Evolutionary conservation across 106 monocot genomes (phyloP), one percentile per base, ranked within the genome.

Genomic region (Dendrobium catenatum): DNA sequence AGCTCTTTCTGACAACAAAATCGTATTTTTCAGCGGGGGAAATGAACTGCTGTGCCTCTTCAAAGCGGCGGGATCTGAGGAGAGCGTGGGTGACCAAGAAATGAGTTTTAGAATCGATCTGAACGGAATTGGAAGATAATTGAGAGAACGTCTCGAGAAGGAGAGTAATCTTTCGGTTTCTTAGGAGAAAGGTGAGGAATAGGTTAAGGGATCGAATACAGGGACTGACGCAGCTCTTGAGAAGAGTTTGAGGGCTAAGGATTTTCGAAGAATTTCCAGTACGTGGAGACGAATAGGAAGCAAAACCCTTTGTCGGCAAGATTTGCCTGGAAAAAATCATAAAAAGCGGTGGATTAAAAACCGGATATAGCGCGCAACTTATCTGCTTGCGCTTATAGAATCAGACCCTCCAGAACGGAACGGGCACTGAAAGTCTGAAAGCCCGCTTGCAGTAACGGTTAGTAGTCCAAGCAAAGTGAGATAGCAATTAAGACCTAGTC

Each of bases 131-230:
- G 58, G 85, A 83, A 11, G 83, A 72, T 79, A 88, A 80, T 79
- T 91, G 93, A 73, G 86, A 85, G 89, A 89, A 88, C 55, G 91
- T 46, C 49, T 80, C 78, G 82, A 89, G 88, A 70, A 88, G 72
- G 15, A 93, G 86, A 24, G 42, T 46, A 78, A 82, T 37, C 46
- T 80, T 91, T 26, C 68, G 79, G 33, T 80, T 77, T 74, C 68
- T 68, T 76, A 89, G 76, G 82, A 95, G 86, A 55, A 79, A 84
- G 33, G 76, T 82, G 82, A 95, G 86, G 72, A 91, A 81, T 31
- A 55, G 79, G 79, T 93, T 91, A 11, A 91, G 64, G 75, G 88
- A 80, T 66, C 79, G 61, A 74, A 75, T 46, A 26, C 88, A 82
- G 18, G 89, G 89, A n/a, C 43, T 74, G 74, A 85, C 37, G 54